These are phyloP conservation scores for Septoria petroselini DNA, from an alignment of 2,329 filamentous ascomycete genomes.

Conservation along the genomic window DNA sequence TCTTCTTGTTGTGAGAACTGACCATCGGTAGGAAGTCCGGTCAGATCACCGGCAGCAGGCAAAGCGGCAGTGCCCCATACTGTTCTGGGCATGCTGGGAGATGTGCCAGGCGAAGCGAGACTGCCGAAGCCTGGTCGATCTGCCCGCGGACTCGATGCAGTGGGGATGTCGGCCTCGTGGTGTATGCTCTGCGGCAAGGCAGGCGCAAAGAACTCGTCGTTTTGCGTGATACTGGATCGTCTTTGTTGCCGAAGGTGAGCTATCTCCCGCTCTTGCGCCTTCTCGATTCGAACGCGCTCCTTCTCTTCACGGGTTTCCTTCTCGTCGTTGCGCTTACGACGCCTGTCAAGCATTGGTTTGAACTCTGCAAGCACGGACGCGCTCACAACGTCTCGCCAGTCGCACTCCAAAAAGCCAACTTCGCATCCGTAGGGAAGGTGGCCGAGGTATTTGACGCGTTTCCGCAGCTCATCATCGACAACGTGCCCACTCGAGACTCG, in stretches of 20 bases:
- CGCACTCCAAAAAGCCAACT: slow-evolving; percentile 86
- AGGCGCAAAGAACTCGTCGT: slow-evolving; percentile 40
- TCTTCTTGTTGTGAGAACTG: slow-evolving; percentile 56
- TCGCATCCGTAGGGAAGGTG: slow-evolving; percentile 89
- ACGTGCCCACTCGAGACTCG: slow-evolving; percentile 85
- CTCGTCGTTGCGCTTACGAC: slow-evolving; percentile 73
- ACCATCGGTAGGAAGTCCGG: slow-evolving; percentile 42
- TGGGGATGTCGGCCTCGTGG: slow-evolving; percentile 28
- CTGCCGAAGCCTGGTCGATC: slow-evolving; percentile 62
- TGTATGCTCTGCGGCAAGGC: slow-evolving; percentile 32
- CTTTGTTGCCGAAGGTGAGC: slow-evolving; percentile 62
- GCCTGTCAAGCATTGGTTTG: slow-evolving; percentile 68
- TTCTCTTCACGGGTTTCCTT: slow-evolving; percentile 85
- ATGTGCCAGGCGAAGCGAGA: slow-evolving; percentile 75
- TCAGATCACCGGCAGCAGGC: slow-evolving; percentile 53
- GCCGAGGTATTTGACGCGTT: slow-evolving; percentile 78
- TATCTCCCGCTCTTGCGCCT: slow-evolving; percentile 67
- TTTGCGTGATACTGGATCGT: slow-evolving; percentile 50
- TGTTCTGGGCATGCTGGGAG: slow-evolving; percentile 70
- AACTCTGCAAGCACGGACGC: slow-evolving; percentile 73
- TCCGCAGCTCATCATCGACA: slow-evolving; percentile 79
- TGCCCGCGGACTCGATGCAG: slow-evolving; percentile 51
- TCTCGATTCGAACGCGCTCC: slow-evolving; percentile 76
- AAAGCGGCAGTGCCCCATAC: slow-evolving; percentile 88
- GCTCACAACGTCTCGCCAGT: slow-evolving; percentile 87